Evolutionary conservation across 1,284 basidiomycete species (phyloP), one percentile per base, ranked within the genome.

Genomic region (Trametes polyzona): DNA sequence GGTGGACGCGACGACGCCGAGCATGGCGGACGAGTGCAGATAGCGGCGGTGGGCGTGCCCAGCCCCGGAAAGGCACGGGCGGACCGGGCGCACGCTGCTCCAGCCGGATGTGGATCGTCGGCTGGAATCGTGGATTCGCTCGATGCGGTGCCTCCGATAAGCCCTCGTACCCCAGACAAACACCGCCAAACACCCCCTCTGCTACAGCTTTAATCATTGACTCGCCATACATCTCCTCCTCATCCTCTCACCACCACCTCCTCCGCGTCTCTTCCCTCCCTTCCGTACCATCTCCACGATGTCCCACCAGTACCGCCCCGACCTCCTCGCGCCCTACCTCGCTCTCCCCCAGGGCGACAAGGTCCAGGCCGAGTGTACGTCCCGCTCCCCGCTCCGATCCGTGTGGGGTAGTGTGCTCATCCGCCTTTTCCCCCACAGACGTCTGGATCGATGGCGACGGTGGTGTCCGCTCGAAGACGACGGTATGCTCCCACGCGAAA

Each of bases 401-500:
- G 32, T 9, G 23, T 39, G 44, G 58, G 52, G 55, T 50, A 55
- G 14, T 39, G 63, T 52, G 61, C 67, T 72, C 62, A 67, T 39
- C 10, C 65, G 52, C 64, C 62, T 58, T 40, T 56, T 59, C 58
- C 50, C n/a, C n/a, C n/a, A 52, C 74, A 95, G 93, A 96, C 76
- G 90, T 96, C 77, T 97, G 95, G 95, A 88, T 96, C 72, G 95
- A 97, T 73, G 94, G 94, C 65, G 91, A 96, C 73, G 83, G 84
- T 65, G 95, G 93, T 66, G 84, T 97, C 65, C 93, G 95, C 74
- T 95, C 88, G 68, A 98, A 98, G 83, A 97, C 95, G 63, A 96
- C 90, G 50, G 90, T 90, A 55, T 44, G 83, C 76, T 36, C 57
- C 40, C 23, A 21, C n/a, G 27, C 49, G 16, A 36, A 6, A 11